These are phyloP conservation scores for Ilyonectria mors-panacis DNA, from an alignment of 2,329 filamentous ascomycete species.

Conservation along the genomic window DNA sequence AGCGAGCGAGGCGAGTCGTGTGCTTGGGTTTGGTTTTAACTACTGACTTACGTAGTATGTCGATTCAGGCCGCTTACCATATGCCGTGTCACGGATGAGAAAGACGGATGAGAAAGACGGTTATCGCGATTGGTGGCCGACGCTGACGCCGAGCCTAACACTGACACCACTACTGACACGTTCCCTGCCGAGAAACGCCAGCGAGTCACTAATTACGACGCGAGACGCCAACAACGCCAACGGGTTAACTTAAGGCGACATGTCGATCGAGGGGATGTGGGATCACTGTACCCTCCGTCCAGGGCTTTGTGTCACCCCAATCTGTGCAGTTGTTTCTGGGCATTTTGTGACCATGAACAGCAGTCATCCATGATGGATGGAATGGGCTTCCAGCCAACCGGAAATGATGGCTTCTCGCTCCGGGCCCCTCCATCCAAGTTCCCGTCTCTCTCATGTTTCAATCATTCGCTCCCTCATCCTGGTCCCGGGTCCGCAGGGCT, in stretches of 20 bases:
- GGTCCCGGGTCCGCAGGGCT: constrained; percentile 7
- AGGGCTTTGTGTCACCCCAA: constrained; percentile 4
- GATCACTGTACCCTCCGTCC: not conserved
- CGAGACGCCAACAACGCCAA: constrained; percentile 24
- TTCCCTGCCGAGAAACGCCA: constrained; percentile 23
- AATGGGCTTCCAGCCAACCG: constrained; percentile 28
- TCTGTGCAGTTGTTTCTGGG: constrained; percentile 10
- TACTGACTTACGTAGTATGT: not conserved
- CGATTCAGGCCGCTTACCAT: constrained; percentile 18
- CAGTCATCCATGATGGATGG: constrained; percentile 21
- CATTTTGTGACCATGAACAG: constrained; percentile 13
- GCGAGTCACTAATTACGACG: constrained; percentile 9
- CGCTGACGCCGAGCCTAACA: constrained; percentile 27
- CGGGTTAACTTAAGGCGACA: not conserved
- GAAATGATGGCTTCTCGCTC: constrained; percentile 19
- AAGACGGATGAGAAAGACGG: constrained; percentile 23
- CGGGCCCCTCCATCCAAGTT: constrained; percentile 22
- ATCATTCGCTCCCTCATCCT: constrained; percentile 5
- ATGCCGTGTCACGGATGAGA: constrained; percentile 27
- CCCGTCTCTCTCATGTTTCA: constrained; percentile 14
- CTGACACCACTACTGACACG: constrained; percentile 31
- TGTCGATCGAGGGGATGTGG: constrained; percentile 15
- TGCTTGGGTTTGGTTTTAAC: not conserved
- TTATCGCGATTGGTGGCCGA: constrained; percentile 23
- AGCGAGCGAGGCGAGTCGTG: not conserved